These are phyloP conservation scores for Trypanosoma mega DNA, from an alignment of 208 protist species.

Conservation along the genomic window DNA sequence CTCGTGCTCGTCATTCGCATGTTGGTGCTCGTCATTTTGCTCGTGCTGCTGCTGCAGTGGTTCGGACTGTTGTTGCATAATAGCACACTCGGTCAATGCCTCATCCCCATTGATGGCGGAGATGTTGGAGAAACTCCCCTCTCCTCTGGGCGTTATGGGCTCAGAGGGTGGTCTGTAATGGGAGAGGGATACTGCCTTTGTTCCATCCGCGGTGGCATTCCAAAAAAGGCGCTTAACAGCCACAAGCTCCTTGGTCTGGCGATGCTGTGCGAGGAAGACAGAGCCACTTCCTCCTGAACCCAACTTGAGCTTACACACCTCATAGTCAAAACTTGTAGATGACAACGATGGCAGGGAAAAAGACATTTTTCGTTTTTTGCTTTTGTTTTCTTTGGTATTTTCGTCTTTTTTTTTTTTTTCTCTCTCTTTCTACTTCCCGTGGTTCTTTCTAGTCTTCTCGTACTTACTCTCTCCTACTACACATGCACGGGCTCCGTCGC, in stretches of 20 bases:
- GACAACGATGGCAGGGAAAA: neutral
- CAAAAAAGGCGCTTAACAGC: slow-evolving; percentile 73
- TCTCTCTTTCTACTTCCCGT: neutral
- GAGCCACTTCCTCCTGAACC: slow-evolving; percentile 71
- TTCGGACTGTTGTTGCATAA: too few species aligned
- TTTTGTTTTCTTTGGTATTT: neutral
- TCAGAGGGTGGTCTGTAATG: neutral
- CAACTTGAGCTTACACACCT: slow-evolving; percentile 62
- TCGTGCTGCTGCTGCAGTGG: too few species aligned
- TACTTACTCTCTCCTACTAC: too few species aligned
- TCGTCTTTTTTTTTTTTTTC: neutral
- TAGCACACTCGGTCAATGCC: neutral
- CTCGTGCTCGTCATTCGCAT: too few species aligned
- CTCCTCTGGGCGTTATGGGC: neutral
- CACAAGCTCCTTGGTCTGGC: slow-evolving; percentile 38
- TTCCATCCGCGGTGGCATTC: neutral
- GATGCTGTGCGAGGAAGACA: slow-evolving; percentile 63
- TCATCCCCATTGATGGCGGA: neutral
- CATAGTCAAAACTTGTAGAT: slow-evolving; percentile 48
- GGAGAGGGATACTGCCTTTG: neutral
- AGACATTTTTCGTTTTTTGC: neutral
- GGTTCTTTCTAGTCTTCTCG: too few species aligned
- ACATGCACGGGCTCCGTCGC: too few species aligned
- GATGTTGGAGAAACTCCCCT: neutral
- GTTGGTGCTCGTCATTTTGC: too few species aligned